Conservation (phyloP, 1,284 basidiomycete species). For the Peniophora sp. region DNA sequence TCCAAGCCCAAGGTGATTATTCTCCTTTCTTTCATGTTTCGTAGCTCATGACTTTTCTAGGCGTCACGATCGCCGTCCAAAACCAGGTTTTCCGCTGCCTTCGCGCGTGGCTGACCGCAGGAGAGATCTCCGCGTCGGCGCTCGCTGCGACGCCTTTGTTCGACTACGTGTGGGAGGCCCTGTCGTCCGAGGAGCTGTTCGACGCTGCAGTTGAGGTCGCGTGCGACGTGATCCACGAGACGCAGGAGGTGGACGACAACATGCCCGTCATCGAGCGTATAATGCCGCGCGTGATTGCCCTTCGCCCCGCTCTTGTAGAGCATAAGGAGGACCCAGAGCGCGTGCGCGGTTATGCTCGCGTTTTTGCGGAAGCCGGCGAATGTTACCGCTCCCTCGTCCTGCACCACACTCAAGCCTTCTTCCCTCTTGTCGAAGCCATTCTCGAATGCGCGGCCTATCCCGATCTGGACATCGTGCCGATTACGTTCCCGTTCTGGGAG, state of each 20-base stretch:
- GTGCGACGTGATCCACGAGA: slow-evolving; percentile 96
- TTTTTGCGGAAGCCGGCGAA: slow-evolving; percentile 95
- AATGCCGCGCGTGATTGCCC: slow-evolving; percentile 72
- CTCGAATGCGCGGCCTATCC: slow-evolving; percentile 90
- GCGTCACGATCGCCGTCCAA: slow-evolving; percentile 81
- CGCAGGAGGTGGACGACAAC: slow-evolving; percentile 95
- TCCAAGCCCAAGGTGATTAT: slow-evolving; percentile 71
- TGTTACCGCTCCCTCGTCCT: slow-evolving; percentile 89
- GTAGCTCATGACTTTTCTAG: slow-evolving; percentile 29
- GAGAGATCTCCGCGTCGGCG: slow-evolving; percentile 66
- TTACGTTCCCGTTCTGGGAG: slow-evolving; percentile 99
- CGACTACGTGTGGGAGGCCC: slow-evolving; percentile 74
- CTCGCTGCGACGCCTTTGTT: slow-evolving; percentile 83
- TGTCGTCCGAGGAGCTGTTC: slow-evolving; percentile 82
- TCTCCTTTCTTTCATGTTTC: background rate
- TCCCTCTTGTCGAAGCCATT: slow-evolving; percentile 92
- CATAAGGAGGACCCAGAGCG: slow-evolving; percentile 77
- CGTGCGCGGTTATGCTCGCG: slow-evolving; percentile 84
- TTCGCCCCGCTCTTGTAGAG: slow-evolving; percentile 57
- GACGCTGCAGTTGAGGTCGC: slow-evolving; percentile 89
- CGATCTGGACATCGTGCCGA: slow-evolving; percentile 94
- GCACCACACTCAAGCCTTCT: slow-evolving; percentile 84
- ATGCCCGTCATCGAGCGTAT: slow-evolving; percentile 85
- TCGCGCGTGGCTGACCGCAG: slow-evolving; percentile 82
- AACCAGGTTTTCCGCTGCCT: slow-evolving; percentile 83